Conservation (phyloP, 331 rosid genomes). For the Malus hybrid region DNA sequence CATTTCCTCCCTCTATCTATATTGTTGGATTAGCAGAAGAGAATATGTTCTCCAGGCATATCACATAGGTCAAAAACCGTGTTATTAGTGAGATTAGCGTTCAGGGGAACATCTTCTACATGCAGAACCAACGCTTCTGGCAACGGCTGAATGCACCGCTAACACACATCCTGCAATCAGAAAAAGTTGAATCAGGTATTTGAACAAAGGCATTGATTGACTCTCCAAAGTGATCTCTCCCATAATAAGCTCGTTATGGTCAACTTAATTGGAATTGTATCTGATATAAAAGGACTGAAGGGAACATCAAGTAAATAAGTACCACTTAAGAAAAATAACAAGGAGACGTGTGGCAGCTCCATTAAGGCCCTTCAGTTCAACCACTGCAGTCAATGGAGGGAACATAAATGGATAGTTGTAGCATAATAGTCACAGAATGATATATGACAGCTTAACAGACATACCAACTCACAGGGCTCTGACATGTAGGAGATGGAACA, state of each 20-base stretch:
- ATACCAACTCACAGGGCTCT: constrained; percentile 36
- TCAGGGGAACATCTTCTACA: constrained; percentile 11
- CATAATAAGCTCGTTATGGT: neutral
- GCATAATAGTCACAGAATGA: neutral
- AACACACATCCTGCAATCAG: constrained; percentile 15
- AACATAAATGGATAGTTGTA: neutral
- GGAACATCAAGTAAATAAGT: constrained; percentile 16
- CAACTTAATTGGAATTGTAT: neutral
- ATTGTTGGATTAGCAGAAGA: constrained; percentile 12
- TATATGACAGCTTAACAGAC: constrained; percentile 4
- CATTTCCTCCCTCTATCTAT: constrained; percentile 17
- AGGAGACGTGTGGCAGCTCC: constrained; percentile 20
- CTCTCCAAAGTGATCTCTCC: neutral
- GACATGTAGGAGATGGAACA: constrained; percentile 42
- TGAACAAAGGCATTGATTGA: neutral
- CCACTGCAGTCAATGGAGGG: constrained; percentile 19
- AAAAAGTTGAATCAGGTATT: neutral
- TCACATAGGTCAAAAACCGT: constrained; percentile 20
- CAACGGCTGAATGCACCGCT: constrained; percentile 13
- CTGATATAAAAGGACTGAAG: neutral
- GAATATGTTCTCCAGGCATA: constrained; percentile 10
- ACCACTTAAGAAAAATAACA: constrained; percentile 34
- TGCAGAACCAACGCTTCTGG: constrained; percentile 14
- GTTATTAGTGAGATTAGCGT: constrained; percentile 21
- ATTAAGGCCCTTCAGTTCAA: neutral